Conservation (phyloP, 192 early-diverging fungal species). For the Linnemannia zychae region DNA sequence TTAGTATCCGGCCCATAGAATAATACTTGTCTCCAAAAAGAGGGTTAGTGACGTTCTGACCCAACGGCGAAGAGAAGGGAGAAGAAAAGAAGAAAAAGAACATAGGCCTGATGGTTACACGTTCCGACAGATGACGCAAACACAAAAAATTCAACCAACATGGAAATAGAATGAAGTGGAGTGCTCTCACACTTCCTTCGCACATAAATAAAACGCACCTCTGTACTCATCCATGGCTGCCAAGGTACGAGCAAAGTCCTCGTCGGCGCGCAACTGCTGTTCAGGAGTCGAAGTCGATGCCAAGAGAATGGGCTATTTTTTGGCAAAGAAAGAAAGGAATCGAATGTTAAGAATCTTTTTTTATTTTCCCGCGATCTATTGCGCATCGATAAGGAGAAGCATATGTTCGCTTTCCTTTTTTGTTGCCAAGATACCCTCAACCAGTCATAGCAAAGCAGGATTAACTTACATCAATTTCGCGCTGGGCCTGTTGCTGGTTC, state of each 20-base stretch:
- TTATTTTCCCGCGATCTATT: not conserved
- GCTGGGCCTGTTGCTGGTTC: slow-evolving; percentile 6
- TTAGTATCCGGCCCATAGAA: not conserved
- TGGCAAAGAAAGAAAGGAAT: not conserved
- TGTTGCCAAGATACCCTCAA: not conserved
- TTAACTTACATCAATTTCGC: slow-evolving; percentile 47
- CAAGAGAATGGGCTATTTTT: slow-evolving; percentile 54
- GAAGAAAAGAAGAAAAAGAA: not conserved
- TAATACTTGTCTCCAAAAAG: not conserved
- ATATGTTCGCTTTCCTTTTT: not conserved
- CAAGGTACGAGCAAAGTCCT: slow-evolving; percentile 66
- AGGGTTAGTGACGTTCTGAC: not conserved
- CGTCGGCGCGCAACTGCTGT: slow-evolving; percentile 68
- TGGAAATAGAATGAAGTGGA: not conserved
- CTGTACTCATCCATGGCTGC: slow-evolving; percentile 64
- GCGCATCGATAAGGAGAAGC: not conserved
- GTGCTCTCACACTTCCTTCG: slow-evolving; percentile 17
- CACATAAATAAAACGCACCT: slow-evolving; percentile 12
- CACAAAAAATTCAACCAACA: slow-evolving; percentile 2
- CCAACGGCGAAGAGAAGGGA: not conserved
- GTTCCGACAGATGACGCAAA: slow-evolving; percentile 12
- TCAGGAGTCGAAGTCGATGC: slow-evolving; percentile 58
- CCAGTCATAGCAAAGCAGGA: not conserved
- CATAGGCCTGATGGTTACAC: slow-evolving; percentile 9
- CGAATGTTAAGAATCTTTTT: not conserved